These are phyloP conservation scores for Globisporangium barbulae DNA, from an alignment of 352 stramenopile species.

Conservation along the genomic window DNA sequence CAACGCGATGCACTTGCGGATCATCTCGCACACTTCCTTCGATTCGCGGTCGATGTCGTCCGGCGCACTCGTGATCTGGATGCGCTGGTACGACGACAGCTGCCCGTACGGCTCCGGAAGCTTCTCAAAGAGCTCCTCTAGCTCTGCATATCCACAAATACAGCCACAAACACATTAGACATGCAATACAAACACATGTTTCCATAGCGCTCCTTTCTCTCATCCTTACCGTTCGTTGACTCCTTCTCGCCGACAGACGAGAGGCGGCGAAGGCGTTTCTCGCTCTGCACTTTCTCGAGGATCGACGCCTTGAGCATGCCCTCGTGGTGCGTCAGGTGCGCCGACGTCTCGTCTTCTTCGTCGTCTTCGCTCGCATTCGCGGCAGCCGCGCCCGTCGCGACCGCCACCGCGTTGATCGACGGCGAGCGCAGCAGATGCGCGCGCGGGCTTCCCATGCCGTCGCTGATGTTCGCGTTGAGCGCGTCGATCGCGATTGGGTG, in stretches of 20 bases:
- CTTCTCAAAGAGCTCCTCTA: slow-evolving; percentile 69
- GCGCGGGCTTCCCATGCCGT: slow-evolving; percentile 3
- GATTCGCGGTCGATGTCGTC: slow-evolving; percentile 75
- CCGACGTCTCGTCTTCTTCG: slow-evolving; percentile 33
- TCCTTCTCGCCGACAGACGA: slow-evolving; percentile 35
- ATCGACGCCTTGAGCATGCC: slow-evolving; percentile 70
- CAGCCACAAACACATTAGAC: background rate
- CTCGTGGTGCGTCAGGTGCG: slow-evolving; percentile 46
- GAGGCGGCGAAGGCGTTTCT: slow-evolving; percentile 62
- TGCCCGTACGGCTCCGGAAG: slow-evolving; percentile 80
- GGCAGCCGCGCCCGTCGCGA: slow-evolving; percentile 6
- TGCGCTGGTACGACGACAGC: slow-evolving; percentile 65
- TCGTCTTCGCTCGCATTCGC: slow-evolving; percentile 21
- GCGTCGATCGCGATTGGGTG: slow-evolving; percentile 7
- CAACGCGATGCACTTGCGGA: slow-evolving; percentile 72
- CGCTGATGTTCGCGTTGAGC: background rate
- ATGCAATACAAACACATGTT: background rate
- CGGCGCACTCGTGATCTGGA: slow-evolving; percentile 64
- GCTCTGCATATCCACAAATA: slow-evolving; percentile 10
- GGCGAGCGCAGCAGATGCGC: slow-evolving; percentile 14
- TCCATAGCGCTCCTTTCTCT: background rate
- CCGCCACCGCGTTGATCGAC: slow-evolving; percentile 13
- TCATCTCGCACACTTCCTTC: slow-evolving; percentile 71
- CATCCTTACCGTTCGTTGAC: slow-evolving; percentile 16
- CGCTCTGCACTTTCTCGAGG: slow-evolving; percentile 68